Percentiles rank a stretch among this genome's conserved stretches.
Conservation (phyloP, 2,329 filamentous ascomycete species). For the Phyllosticta capitalensis region DNA sequence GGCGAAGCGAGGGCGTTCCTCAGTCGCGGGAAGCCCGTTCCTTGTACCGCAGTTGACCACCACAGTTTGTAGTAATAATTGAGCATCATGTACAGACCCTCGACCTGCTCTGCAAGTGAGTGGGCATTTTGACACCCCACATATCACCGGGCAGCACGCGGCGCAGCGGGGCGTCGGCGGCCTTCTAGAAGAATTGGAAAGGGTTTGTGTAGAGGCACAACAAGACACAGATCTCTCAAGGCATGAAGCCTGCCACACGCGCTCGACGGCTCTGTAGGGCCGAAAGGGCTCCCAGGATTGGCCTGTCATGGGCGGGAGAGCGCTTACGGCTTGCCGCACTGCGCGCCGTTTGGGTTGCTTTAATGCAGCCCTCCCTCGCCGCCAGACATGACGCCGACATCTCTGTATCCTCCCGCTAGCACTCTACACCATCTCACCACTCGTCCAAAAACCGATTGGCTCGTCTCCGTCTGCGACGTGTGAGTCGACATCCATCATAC, state of each 20-base stretch:
- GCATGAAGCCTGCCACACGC: background rate
- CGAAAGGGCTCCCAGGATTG: background rate
- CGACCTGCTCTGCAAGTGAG: too few relatives aligned
- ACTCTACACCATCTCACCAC: too few relatives aligned
- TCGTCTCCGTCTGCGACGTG: background rate
- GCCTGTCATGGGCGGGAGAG: background rate
- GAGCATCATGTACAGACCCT: too few relatives aligned
- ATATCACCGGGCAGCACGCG: background rate
- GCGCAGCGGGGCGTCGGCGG: background rate
- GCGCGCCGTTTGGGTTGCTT: background rate
- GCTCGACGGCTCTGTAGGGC: background rate
- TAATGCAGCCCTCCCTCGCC: background rate
- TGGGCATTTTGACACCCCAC: too few relatives aligned
- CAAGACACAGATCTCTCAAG: background rate
- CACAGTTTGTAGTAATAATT: too few relatives aligned
- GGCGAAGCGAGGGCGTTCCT: slow-evolving; percentile 1
- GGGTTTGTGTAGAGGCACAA: background rate
- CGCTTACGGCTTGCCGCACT: background rate
- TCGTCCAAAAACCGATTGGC: too few relatives aligned
- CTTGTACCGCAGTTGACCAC: background rate
- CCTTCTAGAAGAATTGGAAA: background rate
- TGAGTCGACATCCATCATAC: background rate
- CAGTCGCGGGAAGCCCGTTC: background rate
- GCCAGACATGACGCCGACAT: background rate
- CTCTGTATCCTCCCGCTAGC: background rate